These are phyloP conservation scores for Pyrenophora teres DNA, from an alignment of 2,329 filamentous ascomycete genomes.

Conservation along the genomic window DNA sequence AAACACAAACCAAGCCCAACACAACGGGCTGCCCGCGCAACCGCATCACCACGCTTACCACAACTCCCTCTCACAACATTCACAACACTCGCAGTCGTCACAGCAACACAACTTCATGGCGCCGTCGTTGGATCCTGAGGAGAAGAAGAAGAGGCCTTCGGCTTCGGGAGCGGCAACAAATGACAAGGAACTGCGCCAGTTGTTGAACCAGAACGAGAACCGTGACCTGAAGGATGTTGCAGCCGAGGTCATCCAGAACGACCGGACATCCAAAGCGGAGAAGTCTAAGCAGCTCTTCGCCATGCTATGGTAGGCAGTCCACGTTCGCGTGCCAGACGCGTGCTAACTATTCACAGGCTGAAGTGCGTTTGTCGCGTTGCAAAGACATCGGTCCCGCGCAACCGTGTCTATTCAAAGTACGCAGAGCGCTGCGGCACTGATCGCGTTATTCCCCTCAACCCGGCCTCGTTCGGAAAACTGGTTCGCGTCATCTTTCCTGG, in stretches of 20 bases:
- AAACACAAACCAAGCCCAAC: conserved; percentile 19
- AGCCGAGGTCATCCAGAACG: conserved; percentile 75
- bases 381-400: conserved; percentile 86
- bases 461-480: conserved; percentile 95
- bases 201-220: conserved; percentile 71
- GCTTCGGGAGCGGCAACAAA: conserved; percentile 76
- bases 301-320: conserved; percentile 74
- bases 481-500: conserved; percentile 95
- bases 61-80: conserved; percentile 31
- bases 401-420: conserved; percentile 93
- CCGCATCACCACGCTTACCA: conserved; percentile 38
- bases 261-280: conserved; percentile 79
- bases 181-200: conserved; percentile 77
- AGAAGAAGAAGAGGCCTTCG: conserved; percentile 60
- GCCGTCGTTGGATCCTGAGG: conserved; percentile 44
- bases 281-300: conserved; percentile 84
- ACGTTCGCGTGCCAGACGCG: neutral
- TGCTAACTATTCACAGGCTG: conserved; percentile 61
- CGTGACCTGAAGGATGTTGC: conserved; percentile 73
- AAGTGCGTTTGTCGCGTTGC: conserved; percentile 71
- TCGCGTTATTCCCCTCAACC: conserved; percentile 91
- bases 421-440: conserved; percentile 91
- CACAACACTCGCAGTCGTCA: conserved; percentile 29
- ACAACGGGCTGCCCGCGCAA: conserved; percentile 30
- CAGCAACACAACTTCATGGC: conserved; percentile 35